These are phyloP conservation scores for Salvia miltiorrhiza DNA, from an alignment of 257 asterid genomes.

Conservation along the genomic window DNA sequence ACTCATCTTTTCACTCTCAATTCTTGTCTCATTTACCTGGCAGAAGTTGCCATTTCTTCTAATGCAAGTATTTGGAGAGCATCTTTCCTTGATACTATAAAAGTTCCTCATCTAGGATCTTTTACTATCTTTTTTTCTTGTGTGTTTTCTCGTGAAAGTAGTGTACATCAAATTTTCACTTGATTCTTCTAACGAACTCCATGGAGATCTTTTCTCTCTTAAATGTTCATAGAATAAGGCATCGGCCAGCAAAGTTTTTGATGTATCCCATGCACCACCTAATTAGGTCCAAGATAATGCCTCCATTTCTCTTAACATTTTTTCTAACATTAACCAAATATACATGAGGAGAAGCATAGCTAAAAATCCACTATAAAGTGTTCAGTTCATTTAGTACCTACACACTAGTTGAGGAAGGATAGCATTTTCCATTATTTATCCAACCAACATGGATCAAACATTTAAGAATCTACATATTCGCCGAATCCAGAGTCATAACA, in stretches of 20 bases:
- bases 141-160: not conserved
- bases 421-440: not conserved
- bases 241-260: not conserved
- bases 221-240: too few species aligned
- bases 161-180: not conserved
- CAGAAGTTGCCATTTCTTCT: not conserved
- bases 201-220: not conserved
- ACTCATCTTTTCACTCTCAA: not conserved
- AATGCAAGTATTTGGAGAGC: not conserved
- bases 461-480: too few species aligned
- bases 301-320: too few species aligned
- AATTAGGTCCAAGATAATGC: not conserved
- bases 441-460: not conserved
- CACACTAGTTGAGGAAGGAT: not conserved
- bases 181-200: not conserved
- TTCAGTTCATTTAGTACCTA: not conserved
- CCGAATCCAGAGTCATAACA: slow-evolving; percentile 7
- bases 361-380: not conserved
- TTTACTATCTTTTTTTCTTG: too few species aligned
- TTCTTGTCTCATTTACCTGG: too few species aligned
- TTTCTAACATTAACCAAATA: not conserved
- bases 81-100: not conserved
- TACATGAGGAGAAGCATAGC: not conserved
- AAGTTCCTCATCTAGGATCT: not conserved
- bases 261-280: not conserved